Percentiles rank a stretch among this genome's conserved stretches.
phyloP scores from a whole-genome alignment of 768 basidiomycete species.

The Suillus clintonianus region DNA sequence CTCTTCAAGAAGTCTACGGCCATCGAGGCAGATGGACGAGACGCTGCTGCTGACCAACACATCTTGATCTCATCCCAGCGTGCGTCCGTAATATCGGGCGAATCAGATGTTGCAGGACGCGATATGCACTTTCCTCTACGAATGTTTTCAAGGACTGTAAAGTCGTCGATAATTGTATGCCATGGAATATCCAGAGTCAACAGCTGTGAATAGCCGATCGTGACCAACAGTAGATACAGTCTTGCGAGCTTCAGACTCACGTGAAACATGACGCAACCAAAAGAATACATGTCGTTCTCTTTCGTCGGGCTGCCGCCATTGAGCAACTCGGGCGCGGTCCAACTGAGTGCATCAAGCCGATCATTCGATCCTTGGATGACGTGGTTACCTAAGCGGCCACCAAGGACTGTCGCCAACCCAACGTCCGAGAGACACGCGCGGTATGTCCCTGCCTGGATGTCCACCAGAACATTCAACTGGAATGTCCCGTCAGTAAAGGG shows the following conservation, averaged over 20 bases:
- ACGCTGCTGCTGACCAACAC: neutral
- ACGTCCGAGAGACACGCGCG: constrained; percentile 43
- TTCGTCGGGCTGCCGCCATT: constrained; percentile 18
- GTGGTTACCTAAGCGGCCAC: constrained; percentile 21
- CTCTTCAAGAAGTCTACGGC: neutral
- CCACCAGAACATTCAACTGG: constrained; percentile 45
- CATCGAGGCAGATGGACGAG: neutral
- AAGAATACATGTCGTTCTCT: constrained; percentile 41
- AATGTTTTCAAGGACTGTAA: neutral
- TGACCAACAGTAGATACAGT: neutral
- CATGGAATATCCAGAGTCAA: neutral
- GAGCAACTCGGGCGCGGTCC: constrained; percentile 44
- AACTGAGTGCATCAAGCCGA: constrained; percentile 37
- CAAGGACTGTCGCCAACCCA: constrained; percentile 40
- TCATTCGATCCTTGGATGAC: accelerated
- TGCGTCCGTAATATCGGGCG: neutral
- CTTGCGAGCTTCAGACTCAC: neutral
- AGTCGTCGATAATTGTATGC: neutral
- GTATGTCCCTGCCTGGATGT: constrained; percentile 25
- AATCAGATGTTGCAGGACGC: neutral
- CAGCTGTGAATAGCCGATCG: neutral
- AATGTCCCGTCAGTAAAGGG: neutral
- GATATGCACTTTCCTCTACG: neutral
- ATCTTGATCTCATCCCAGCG: neutral
- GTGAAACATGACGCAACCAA: constrained; percentile 23